Base-by-base conservation (phyloP, 1,139 yeast genomes). In the Spathaspora sp. region DNA sequence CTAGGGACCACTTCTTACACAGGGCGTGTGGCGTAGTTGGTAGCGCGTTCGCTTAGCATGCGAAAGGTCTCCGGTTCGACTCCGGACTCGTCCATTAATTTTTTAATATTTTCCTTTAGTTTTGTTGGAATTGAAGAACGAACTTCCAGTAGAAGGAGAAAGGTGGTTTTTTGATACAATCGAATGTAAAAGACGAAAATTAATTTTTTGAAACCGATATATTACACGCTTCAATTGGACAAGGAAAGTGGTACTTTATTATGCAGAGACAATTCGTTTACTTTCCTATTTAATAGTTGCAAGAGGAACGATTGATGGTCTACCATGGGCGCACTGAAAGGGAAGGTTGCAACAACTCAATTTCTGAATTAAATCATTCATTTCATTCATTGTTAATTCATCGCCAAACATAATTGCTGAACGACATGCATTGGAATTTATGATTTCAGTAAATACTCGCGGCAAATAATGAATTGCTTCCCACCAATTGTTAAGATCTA, bases 271-370 rank as follows among this genome's bases (percentile, higher is more conserved):
- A 7, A 9, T 8, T 15, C 7, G 10, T 10, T 16, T 31, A 16
- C 10, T 18, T 9, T 9, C 16, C 18, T 45, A 48, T 10, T 27
- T 36, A 20, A 51, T 44, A 17, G 41, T 43, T 6, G 46, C 74
- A 7, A 86, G 47, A 0, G 95, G 91, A 0, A 82, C 76, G 11
- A 86, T 64, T 0, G 91, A 78, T 0, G 96, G 96, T 44, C 96
- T 63, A 0, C 96, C 96, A 62, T 89, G 96, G 0, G 96, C 96
- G 69, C 96, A 89, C 47, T 79, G 83, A 53, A 87, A 86, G 0
- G 96, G 96, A 13, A 75, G 62, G 15, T 64, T 57, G 56, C 96
- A 88, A 2, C 48, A 38, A 0, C 70, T 55, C 23, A 89, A 67
- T 2, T 64, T 51, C 1, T 47, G 41, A 0, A 88, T 55, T 41